Conservation (phyloP, 371 early-diverging fungal species). For the Capillidium heterosporum region DNA sequence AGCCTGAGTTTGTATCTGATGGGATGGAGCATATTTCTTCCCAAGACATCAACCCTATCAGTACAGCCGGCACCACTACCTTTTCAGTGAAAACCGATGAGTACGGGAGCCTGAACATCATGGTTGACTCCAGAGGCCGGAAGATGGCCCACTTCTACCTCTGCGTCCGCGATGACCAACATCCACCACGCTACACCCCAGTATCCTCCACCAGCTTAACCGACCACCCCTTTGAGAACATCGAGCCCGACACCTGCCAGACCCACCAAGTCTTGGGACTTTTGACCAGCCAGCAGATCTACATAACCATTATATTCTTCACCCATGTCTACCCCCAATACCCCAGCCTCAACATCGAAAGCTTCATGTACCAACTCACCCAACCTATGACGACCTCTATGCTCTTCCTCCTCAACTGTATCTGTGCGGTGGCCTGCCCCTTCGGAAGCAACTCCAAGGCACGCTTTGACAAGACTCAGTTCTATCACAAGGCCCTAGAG, state of each 20-base stretch:
- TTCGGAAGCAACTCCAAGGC: background rate
- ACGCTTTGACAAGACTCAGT: conserved; percentile 2
- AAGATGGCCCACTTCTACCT: conserved; percentile 1
- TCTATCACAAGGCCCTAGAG: conserved; percentile 2
- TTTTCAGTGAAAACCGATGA: background rate
- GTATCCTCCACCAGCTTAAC: background rate
- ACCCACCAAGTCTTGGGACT: background rate
- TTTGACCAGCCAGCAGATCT: conserved; percentile 5
- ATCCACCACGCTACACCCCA: background rate
- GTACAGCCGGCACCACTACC: background rate
- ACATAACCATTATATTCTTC: background rate
- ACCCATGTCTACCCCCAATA: background rate
- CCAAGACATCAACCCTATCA: background rate
- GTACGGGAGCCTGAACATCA: background rate
- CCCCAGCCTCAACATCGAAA: background rate
- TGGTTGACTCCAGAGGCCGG: background rate
- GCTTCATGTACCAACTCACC: background rate
- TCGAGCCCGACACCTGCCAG: background rate
- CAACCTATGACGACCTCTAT: background rate
- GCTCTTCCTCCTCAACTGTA: background rate
- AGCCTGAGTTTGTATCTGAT: background rate
- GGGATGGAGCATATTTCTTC: no score
- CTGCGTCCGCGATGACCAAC: background rate
- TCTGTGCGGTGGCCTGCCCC: background rate
- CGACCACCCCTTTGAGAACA: background rate